Conservation (phyloP, 2,329 filamentous ascomycete genomes). For the Aspergillus hiratsukae region DNA sequence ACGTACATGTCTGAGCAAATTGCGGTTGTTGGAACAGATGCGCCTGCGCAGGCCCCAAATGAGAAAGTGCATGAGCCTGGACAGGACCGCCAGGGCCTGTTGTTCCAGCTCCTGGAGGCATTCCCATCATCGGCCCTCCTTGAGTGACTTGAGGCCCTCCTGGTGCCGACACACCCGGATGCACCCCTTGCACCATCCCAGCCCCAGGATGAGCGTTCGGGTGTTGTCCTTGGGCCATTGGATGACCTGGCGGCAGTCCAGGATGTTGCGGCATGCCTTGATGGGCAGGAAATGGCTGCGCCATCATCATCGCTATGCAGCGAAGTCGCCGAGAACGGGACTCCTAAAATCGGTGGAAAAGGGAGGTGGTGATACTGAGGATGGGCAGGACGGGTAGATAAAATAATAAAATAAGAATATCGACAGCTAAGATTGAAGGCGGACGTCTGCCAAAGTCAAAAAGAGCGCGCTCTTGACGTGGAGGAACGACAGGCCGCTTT, state of each 20-base stretch:
- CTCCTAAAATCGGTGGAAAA: conserved; percentile 15
- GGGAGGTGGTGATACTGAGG: conserved; percentile 1
- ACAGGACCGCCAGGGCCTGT: conserved; percentile 46
- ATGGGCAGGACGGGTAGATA: not conserved
- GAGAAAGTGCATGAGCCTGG: conserved; percentile 57
- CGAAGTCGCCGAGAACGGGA: conserved; percentile 32
- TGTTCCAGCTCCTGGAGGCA: conserved; percentile 56
- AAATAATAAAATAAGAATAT: conserved; percentile 6
- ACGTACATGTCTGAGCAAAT: conserved; percentile 41
- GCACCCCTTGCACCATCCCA: conserved; percentile 54
- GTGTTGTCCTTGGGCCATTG: conserved; percentile 55
- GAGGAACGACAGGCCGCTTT: conserved; percentile 28
- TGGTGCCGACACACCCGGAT: conserved; percentile 57
- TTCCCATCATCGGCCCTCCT: conserved; percentile 60
- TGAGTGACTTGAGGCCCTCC: conserved; percentile 57
- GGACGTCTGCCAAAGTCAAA: conserved; percentile 17
- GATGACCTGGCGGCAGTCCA: conserved; percentile 57
- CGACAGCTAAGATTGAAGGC: conserved; percentile 12
- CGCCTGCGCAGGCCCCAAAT: conserved; percentile 53
- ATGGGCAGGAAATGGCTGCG: conserved; percentile 54
- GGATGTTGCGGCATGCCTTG: conserved; percentile 56
- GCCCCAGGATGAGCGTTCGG: conserved; percentile 52
- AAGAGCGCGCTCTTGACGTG: conserved; percentile 27
- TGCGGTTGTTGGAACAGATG: conserved; percentile 51
- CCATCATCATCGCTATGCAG: conserved; percentile 49